Conservation (phyloP, 2,329 filamentous ascomycete species). For the Cordyceps fumosorosea region DNA sequence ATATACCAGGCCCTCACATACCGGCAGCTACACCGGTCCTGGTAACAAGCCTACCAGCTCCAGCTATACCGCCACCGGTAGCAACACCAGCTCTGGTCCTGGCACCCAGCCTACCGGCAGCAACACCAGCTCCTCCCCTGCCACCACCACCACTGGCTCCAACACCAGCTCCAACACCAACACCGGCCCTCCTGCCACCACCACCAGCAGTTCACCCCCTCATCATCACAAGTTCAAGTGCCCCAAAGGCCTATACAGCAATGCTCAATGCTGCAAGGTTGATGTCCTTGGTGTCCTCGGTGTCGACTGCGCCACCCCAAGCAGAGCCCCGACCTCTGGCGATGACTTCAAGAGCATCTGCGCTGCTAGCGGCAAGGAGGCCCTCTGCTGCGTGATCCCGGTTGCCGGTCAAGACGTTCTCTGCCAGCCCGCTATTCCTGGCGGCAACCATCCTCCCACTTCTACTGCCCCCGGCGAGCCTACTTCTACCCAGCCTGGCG, state of each 20-base stretch:
- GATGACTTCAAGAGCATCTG: slow-evolving; percentile 26
- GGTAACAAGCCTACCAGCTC: not conserved
- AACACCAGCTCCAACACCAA: not conserved
- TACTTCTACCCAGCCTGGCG: too few relatives aligned
- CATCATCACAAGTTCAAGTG: slow-evolving; percentile 14
- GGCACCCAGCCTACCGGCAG: not conserved
- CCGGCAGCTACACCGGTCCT: not conserved
- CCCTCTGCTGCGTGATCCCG: slow-evolving; percentile 47
- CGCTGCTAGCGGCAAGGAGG: slow-evolving; percentile 38
- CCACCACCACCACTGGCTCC: not conserved
- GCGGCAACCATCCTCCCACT: not conserved
- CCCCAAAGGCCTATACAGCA: slow-evolving; percentile 19
- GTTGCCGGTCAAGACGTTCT: slow-evolving; percentile 21
- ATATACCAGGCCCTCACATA: too few relatives aligned
- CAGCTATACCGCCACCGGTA: too few relatives aligned
- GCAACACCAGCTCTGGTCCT: not conserved
- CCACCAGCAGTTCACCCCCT: not conserved
- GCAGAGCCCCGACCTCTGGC: not conserved
- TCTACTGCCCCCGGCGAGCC: too few relatives aligned
- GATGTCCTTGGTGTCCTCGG: slow-evolving; percentile 41
- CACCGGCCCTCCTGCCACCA: not conserved
- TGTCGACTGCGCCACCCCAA: slow-evolving; percentile 33
- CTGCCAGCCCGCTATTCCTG: not conserved
- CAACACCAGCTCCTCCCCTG: not conserved
- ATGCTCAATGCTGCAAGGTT: slow-evolving; percentile 40